Evolutionary conservation across 352 stramenopile species (phyloP).

Genomic region (Pythium oligandrum): DNA sequence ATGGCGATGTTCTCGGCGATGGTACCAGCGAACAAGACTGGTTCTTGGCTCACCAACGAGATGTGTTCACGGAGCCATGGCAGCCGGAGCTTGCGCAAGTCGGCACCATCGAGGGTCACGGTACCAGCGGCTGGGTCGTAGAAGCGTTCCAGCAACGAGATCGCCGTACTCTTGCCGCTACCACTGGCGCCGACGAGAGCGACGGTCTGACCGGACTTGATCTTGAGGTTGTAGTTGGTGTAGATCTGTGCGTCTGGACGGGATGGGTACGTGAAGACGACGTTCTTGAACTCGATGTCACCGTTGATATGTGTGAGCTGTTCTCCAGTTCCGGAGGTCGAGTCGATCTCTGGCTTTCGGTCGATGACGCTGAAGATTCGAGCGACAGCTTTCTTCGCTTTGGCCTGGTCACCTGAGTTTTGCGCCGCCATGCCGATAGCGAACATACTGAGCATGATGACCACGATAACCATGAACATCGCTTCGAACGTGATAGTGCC

Average conservation of each 20-base stretch:
- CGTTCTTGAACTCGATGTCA: slow-evolving; percentile 33
- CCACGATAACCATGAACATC: neutral
- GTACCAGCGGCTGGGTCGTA: slow-evolving; percentile 64
- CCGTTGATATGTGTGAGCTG: slow-evolving; percentile 12
- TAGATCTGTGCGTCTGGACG: slow-evolving; percentile 55
- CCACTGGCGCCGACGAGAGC: slow-evolving; percentile 11
- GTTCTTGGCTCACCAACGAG: slow-evolving; percentile 59
- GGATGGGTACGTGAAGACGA: slow-evolving; percentile 50
- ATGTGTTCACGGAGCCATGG: slow-evolving; percentile 22
- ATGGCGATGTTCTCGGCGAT: too few relatives aligned
- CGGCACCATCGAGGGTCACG: slow-evolving; percentile 63
- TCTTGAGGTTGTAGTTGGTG: slow-evolving; percentile 57
- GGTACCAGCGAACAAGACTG: too few relatives aligned
- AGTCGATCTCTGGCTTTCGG: slow-evolving; percentile 15
- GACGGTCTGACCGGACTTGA: slow-evolving; percentile 33
- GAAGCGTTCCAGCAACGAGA: slow-evolving; percentile 69
- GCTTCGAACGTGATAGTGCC: neutral
- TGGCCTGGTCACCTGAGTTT: neutral
- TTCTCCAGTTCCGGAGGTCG: slow-evolving; percentile 3
- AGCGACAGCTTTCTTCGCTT: slow-evolving; percentile 9
- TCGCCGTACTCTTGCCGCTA: slow-evolving; percentile 9
- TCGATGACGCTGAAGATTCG: slow-evolving; percentile 21
- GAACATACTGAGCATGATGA: neutral
- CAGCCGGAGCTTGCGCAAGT: slow-evolving; percentile 59
- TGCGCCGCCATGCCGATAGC: neutral